These are phyloP conservation scores for Fonsecaea monophora DNA, from an alignment of 2,329 filamentous ascomycete species.

Conservation along the genomic window DNA sequence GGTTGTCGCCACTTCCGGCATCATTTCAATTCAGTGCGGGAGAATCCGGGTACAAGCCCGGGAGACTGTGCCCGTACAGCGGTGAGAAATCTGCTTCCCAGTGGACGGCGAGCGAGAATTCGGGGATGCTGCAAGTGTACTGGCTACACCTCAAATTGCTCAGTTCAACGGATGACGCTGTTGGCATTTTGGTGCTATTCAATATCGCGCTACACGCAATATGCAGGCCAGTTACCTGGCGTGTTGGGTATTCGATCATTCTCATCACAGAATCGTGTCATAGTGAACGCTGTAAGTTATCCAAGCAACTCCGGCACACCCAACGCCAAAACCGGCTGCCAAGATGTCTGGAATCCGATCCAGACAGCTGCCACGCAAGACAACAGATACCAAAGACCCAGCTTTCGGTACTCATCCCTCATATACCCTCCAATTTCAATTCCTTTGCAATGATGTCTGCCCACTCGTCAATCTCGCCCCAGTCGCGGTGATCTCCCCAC, in stretches of 20 bases:
- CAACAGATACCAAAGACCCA: background rate
- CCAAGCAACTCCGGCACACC: background rate
- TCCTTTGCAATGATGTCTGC: conserved; percentile 33
- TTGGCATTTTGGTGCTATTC: background rate
- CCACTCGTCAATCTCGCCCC: conserved; percentile 34
- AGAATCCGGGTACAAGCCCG: background rate
- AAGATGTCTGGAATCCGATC: background rate
- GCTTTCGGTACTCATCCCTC: background rate
- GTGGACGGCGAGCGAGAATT: background rate
- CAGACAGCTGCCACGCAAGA: background rate
- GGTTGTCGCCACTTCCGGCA: background rate
- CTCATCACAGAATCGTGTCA: conserved; percentile 9
- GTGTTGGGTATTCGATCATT: conserved; percentile 43
- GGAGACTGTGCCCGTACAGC: background rate
- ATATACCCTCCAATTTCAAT: conserved; percentile 23
- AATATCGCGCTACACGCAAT: background rate
- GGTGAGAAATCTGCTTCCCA: background rate
- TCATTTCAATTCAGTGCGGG: background rate
- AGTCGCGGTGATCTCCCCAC: conserved; percentile 33
- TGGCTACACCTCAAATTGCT: background rate
- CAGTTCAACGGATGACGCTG: background rate
- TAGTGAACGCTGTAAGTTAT: conserved; percentile 9
- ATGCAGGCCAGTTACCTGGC: conserved; percentile 25
- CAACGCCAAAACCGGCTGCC: background rate
- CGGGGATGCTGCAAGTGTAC: background rate